Base-by-base conservation (phyloP, 2,329 filamentous ascomycete species). In the Colletotrichum tabaci region DNA sequence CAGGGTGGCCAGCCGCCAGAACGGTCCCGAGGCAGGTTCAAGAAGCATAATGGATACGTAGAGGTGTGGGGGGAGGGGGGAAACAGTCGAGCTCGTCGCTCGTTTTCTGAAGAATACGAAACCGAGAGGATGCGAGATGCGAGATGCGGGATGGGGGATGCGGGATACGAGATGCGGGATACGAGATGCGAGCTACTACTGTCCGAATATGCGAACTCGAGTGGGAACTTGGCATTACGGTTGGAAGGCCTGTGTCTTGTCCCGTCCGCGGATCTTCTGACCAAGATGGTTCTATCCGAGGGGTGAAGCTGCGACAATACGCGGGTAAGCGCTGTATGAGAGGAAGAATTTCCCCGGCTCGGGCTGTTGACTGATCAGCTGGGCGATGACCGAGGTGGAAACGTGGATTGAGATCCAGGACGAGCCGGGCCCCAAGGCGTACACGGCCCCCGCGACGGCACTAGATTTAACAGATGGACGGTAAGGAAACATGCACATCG, bases 401-500 rank as follows among this genome's bases (percentile, higher is more conserved):
- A 23, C 3, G 26, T 46, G 60, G 15, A 21, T 42, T 13, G 35
- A 23, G 61, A 12, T 5, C 40, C 23, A 64, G 35, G 18, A 56
- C 35, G 56, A 61, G 65, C 65, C 57, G 40, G 53, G 23, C 47
- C 30, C 55, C 46, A 55, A 47, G 50, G 21, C 21, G 35, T 13
- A 18, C 16, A 47, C 13, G 40, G 8, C 30, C 40, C 9, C 40
- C 15, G 15, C 13, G 21, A 50, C 10, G 40, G 42, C 4, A 68
- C 35, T 16, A 30, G 46, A 57, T 65, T 63, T 47, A 47, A 63
- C 58, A 55, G 53, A 68, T 21, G 68, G 55, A 68, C 65, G 9
- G 18, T 21, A 23, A 38, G 57, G 35, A 38, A 35, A 35, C 38
- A 10, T 2, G 8, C 13, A 68, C 12, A 63, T 71, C 35, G 38